Evolutionary conservation across 768 basidiomycete genomes (phyloP), one percentile per base, ranked within the genome.

Genomic region (Boletales sp.): DNA sequence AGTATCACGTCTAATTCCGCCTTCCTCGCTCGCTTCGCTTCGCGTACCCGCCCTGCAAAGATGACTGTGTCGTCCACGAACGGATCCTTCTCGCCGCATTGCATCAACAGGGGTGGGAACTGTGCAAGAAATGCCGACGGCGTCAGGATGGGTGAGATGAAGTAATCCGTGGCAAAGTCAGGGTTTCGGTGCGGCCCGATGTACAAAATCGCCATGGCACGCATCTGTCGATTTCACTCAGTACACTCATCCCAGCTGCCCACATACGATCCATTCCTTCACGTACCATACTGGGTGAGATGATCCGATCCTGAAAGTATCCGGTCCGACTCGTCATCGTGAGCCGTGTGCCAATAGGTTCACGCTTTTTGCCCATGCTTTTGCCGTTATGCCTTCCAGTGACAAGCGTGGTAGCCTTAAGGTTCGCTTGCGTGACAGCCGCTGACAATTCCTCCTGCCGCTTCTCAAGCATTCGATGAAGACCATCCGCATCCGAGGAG

Each of bases 61-160:
- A 98, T 92, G 55, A 99, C 87, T 0, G 93, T 97, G 66, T 98
- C 96, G 68, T 99, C 96, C 19, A 96, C 93, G 60, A 99, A 91
- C 0, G 95, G 91, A 54, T 88, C 86, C 63, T 92, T 94, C 70
- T 98, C 96, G 15, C 96, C 96, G 58, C 91, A 94, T 61, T 94
- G 90, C 78, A 98, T 83, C 54, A 94, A 79, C 38, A 97, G 78
- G 10, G 91, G 93, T 28, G 96, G 96, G 71, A 97, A 98, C 59
- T 91, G 87, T 2, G 90, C 92, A 12, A 99, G 82, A 4, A 97
- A 74, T 47, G 81, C 74, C 43, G 77, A 74, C 5, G 95, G 95
- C 8, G 94, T 82, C 44, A 98, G 79, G 60, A 99, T 88, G 1
- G 96, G 96, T 15, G 95, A 97, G 57, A 99, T 84, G 72, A 91